Base-by-base conservation (phyloP, 2,329 filamentous ascomycete genomes). In the Emericellopsis atlantica region DNA sequence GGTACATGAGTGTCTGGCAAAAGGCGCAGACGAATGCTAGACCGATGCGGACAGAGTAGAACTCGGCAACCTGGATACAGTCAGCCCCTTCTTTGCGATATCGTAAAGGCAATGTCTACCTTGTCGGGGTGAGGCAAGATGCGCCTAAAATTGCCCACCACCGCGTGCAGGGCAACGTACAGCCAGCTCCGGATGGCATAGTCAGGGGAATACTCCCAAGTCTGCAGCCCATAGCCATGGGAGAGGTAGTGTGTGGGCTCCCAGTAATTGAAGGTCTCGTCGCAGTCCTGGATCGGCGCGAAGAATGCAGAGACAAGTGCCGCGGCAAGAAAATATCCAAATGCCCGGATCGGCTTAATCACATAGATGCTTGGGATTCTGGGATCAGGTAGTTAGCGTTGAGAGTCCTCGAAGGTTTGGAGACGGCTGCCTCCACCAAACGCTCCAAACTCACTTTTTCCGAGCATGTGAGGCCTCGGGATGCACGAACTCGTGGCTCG, bases 191-290 rank as follows among this genome's bases (percentile, higher is more conserved):
- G 80, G 51, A 98, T 95, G 39, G 88, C 85, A 62, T 84, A 96
- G 43, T 90, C 81, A 5, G 92, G 92, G 1, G 90, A 94, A 63
- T 96, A 98, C 61, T 98, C 92, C 92, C 92, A 98, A 1, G 92
- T 98, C 65, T 98, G 89, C 39, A 95, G 70, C 32, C 90, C 92
- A 55, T 94, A 90, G 51, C 86, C 85, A 66, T 95, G 88, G 44
- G 79, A 83, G 23, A 98, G 74, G 61, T 95, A 98, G 61, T 98
- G 92, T 0, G 89, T 79, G 0, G 92, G 90, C 54, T 98, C 92
- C 88, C 90, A 98, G 68, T 95, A 98, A 60, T 98, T 98, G 73
- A 94, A 98, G 10, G 90, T 90, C 66, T 98, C 92, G 53, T 98
- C 92, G 58, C 92, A 98, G 61, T 98, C 92, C 59, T 95, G 89